A percentile compares a stretch with the other conserved stretches of the same genome.
These are phyloP conservation scores for Verticillium zaregamsianum DNA, from an alignment of 2,329 filamentous ascomycete species.

Conservation along the genomic window DNA sequence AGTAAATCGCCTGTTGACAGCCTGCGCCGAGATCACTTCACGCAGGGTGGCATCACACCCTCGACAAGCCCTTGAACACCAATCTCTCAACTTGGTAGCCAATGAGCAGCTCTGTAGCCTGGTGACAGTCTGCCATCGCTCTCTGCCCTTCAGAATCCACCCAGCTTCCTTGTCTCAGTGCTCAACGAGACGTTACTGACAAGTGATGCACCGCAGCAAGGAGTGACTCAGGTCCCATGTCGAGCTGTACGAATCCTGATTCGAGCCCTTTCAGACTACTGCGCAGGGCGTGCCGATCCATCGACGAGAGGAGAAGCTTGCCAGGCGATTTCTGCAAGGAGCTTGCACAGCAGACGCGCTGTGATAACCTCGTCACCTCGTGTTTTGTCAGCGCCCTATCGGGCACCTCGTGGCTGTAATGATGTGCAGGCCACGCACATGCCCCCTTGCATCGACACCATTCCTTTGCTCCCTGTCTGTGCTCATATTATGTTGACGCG, in stretches of 20 bases:
- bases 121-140: neutral
- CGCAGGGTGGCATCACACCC: neutral
- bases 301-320: neutral
- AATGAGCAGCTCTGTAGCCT: neutral
- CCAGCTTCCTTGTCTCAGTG: neutral
- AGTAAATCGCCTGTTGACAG: neutral
- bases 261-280: neutral
- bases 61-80: neutral
- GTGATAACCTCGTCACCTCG: neutral
- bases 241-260: neutral
- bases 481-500: neutral
- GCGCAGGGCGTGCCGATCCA: neutral
- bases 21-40: neutral
- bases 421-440: neutral
- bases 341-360: neutral
- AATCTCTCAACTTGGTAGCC: neutral
- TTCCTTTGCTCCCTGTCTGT: neutral
- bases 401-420: neutral
- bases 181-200: neutral
- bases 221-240: neutral
- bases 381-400: neutral
- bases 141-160: too few species aligned
- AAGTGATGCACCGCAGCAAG: neutral
- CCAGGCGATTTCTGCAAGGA: neutral
- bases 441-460: neutral